These are phyloP conservation scores for Styphnolobium japonicum DNA, from an alignment of 306 rosid species.

Conservation along the genomic window DNA sequence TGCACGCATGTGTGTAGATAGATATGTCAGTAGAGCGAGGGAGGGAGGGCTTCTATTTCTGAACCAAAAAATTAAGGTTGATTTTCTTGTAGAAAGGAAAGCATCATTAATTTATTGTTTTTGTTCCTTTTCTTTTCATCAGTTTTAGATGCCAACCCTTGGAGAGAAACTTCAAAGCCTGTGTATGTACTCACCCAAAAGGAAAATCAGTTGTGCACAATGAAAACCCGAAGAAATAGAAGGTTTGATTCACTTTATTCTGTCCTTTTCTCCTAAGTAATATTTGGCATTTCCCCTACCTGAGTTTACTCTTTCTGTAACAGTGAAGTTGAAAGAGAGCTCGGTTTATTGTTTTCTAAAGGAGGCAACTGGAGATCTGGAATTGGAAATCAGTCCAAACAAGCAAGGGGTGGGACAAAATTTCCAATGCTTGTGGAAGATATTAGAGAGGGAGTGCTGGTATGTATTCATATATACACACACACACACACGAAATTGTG, in stretches of 20 bases:
- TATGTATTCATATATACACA: constrained; percentile 28
- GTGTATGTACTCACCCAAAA: constrained; percentile 87
- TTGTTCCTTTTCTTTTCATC: constrained; percentile 13
- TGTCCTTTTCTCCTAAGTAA: not conserved
- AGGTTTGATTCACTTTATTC: constrained; percentile 43
- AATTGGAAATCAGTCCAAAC: constrained; percentile 65
- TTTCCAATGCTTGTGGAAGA: constrained; percentile 98
- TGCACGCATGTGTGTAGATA: not conserved
- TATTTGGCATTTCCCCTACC: not conserved
- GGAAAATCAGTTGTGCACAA: constrained; percentile 88
- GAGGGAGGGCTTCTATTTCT: not conserved
- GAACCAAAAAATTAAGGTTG: not conserved
- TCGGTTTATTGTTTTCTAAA: constrained; percentile 83
- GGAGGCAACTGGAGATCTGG: constrained; percentile 68
- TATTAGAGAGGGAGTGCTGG: constrained; percentile 92
- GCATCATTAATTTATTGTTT: not conserved
- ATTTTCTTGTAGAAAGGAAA: constrained; percentile 1
- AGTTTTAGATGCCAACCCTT: constrained; percentile 93
- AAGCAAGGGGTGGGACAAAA: constrained; percentile 61
- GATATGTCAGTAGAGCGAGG: not conserved
- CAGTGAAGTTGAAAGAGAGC: constrained; percentile 97
- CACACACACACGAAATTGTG: not conserved
- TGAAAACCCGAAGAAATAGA: constrained; percentile 93
- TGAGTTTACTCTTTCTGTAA: constrained; percentile 28
- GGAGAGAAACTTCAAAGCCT: constrained; percentile 90